Percentiles rank a stretch among this genome's conserved stretches.
These are phyloP conservation scores for Coemansia sp. DNA, from an alignment of 192 early-diverging fungal species.

Conservation along the genomic window DNA sequence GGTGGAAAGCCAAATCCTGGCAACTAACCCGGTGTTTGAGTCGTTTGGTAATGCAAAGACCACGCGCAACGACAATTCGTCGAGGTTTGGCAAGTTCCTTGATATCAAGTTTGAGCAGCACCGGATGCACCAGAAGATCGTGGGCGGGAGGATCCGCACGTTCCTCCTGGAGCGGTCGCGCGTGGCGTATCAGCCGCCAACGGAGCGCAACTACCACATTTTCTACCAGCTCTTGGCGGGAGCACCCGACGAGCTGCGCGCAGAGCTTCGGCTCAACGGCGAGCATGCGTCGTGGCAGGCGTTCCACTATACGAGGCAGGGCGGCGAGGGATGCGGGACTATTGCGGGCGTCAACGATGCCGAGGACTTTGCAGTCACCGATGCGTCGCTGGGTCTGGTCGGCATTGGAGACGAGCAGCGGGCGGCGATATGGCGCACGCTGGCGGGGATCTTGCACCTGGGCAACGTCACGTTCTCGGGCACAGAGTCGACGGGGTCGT, in stretches of 20 bases:
- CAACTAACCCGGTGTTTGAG: slow-evolving; percentile 76
- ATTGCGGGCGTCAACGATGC: slow-evolving; percentile 60
- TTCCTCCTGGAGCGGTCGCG: slow-evolving; percentile 87
- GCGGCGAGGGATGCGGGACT: slow-evolving; percentile 45
- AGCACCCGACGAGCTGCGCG: slow-evolving; percentile 65
- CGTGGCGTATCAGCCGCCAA: slow-evolving; percentile 62
- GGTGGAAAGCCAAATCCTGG: slow-evolving; percentile 60
- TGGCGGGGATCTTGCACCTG: slow-evolving; percentile 87
- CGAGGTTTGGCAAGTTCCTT: slow-evolving; percentile 80
- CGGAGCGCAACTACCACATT: slow-evolving; percentile 90
- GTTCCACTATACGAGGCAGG: slow-evolving; percentile 51
- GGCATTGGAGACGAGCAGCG: slow-evolving; percentile 76
- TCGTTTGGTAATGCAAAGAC: slow-evolving; percentile 89
- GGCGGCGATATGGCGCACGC: slow-evolving; percentile 77
- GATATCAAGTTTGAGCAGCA: slow-evolving; percentile 84
- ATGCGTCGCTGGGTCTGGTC: slow-evolving; percentile 79
- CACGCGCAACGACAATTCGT: slow-evolving; percentile 75
- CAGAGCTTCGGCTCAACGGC: slow-evolving; percentile 65
- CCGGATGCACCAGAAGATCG: slow-evolving; percentile 63
- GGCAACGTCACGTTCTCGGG: slow-evolving; percentile 75
- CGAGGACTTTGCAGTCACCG: slow-evolving; percentile 63
- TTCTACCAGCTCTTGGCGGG: slow-evolving; percentile 96
- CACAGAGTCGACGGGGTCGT: slow-evolving; percentile 57
- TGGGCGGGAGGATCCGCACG: slow-evolving; percentile 82
- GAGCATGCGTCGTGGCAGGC: slow-evolving; percentile 61